A percentile compares a stretch with the other conserved stretches of the same genome.
Conservation (phyloP, 208 protist species). For the Angomonas ambiguus region DNA sequence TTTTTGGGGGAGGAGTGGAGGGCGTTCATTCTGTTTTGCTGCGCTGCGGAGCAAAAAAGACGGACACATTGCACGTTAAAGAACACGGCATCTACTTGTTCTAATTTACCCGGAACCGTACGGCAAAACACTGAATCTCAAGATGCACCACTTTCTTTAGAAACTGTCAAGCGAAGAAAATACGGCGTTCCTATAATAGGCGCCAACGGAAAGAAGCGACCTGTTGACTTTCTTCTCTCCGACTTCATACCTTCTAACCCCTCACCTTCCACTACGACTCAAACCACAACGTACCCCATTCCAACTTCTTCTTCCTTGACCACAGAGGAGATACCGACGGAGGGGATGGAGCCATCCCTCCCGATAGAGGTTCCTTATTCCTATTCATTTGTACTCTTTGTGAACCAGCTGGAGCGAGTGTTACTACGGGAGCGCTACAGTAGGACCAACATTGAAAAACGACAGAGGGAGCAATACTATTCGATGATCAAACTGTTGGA, state of each 20-base stretch:
- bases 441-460: background rate
- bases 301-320: no score
- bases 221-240: no score
- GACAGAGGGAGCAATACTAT: background rate
- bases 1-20: background rate
- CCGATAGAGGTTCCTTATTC: background rate
- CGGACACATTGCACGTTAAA: background rate
- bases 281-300: no score
- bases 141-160: no score
- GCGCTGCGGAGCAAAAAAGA: background rate
- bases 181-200: no score
- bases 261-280: no score
- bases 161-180: no score
- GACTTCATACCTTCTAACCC: no score
- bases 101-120: no score
- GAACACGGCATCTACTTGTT: no score
- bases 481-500: background rate
- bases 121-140: no score
- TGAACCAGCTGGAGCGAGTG: background rate
- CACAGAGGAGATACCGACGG: background rate
- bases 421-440: background rate
- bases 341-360: background rate
- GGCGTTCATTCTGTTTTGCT: background rate
- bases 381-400: background rate
- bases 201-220: no score